Evolutionary conservation across 2,329 filamentous ascomycete genomes (phyloP).

Genomic region (Botrytis hyacinthi): DNA sequence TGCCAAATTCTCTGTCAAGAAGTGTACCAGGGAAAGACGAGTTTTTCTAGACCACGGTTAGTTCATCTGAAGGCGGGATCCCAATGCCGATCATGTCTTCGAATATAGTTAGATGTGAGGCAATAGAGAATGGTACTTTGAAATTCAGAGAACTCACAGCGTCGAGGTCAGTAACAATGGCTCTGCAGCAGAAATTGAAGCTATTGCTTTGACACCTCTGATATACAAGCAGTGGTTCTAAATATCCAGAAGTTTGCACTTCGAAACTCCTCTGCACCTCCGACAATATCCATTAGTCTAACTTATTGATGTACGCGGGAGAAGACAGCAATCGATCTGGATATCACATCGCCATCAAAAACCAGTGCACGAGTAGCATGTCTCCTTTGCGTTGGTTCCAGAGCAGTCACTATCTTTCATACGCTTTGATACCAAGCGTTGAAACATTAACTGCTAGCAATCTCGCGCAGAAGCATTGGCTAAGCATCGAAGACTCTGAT

Average conservation of each 20-base stretch:
- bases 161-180: neutral
- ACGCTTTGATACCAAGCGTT: neutral
- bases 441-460: neutral
- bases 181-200: neutral
- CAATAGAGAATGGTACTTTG: neutral
- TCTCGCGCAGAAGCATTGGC: neutral
- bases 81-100: neutral
- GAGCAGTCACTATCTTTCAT: neutral
- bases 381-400: neutral
- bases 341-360: neutral
- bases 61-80: neutral
- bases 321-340: neutral
- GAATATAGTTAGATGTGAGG: neutral
- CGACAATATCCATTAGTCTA: neutral
- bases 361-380: neutral
- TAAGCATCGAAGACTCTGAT: neutral
- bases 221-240: neutral
- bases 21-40: neutral
- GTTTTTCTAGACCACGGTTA: neutral
- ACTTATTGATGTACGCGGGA: neutral
- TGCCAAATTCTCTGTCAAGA: neutral
- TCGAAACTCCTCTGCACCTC: neutral
- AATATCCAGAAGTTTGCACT: neutral
- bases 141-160: neutral
- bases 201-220: fast-evolving